phyloP scores from a whole-genome alignment of 2,329 filamentous ascomycete species.

The Herpotrichia juniperi region DNA sequence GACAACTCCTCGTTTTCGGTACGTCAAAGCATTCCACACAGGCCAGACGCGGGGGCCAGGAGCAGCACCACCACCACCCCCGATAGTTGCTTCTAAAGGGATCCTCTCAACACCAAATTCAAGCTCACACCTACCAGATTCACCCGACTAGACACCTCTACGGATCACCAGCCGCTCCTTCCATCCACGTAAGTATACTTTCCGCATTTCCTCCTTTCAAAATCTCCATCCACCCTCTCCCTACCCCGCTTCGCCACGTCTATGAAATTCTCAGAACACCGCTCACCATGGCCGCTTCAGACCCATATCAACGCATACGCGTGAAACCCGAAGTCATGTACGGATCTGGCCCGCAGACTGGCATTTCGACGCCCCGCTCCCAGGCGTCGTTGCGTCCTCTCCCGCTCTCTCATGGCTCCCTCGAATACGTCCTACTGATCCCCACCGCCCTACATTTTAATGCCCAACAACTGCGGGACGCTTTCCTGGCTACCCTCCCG shows the following conservation, averaged over 20 bases:
- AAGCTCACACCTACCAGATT: constrained; percentile 10
- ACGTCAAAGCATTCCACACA: background rate
- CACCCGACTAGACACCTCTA: background rate
- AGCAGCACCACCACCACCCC: background rate
- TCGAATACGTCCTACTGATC: constrained; percentile 95
- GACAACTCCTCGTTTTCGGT: background rate
- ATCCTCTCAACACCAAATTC: background rate
- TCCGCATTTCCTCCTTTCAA: background rate
- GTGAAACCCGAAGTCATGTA: constrained; percentile 67
- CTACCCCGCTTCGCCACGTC: background rate
- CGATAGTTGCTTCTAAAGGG: background rate
- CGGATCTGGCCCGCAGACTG: constrained; percentile 89
- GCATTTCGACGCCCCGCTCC: constrained; percentile 94
- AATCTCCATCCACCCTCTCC: background rate
- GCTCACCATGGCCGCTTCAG: constrained; percentile 17
- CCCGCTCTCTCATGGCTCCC: constrained; percentile 87
- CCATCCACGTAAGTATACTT: background rate
- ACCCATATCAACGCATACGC: background rate
- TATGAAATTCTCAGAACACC: constrained; percentile 8
- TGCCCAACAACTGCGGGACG: constrained; percentile 90
- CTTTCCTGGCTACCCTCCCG: constrained; percentile 84
- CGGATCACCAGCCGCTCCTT: background rate
- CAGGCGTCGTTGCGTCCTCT: constrained; percentile 91
- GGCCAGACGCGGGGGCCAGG: background rate
- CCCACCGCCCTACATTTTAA: constrained; percentile 96